phyloP scores from a whole-genome alignment of 2,329 filamentous ascomycete species.

The Chaetomium globosum region DNA sequence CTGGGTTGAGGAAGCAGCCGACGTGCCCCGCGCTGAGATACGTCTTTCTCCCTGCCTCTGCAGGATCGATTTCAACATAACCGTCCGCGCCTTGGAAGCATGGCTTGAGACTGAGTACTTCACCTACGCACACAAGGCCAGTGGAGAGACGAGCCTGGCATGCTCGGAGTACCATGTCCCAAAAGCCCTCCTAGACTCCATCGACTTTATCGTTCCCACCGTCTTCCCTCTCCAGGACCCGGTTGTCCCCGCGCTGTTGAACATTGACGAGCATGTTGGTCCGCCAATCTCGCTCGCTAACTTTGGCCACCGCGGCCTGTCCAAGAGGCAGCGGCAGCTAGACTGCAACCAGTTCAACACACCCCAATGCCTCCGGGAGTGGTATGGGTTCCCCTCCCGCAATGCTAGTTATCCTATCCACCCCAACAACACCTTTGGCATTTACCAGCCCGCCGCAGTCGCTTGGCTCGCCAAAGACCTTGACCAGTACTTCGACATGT shows the following conservation, averaged over 20 bases:
- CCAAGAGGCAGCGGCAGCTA: background rate
- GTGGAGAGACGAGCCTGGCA: background rate
- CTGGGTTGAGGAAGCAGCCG: background rate
- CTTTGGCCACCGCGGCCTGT: background rate
- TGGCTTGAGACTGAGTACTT: background rate
- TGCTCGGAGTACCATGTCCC: background rate
- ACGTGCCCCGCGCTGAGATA: background rate
- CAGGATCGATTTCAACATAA: background rate
- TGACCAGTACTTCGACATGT: background rate
- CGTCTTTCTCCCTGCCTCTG: background rate
- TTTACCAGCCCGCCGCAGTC: background rate
- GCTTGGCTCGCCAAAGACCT: background rate
- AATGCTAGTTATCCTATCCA: background rate
- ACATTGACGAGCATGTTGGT: background rate
- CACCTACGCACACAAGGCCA: background rate
- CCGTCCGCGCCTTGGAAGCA: background rate
- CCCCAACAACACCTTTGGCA: background rate
- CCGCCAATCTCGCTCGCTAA: background rate
- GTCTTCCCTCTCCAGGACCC: background rate
- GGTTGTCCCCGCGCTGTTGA: background rate
- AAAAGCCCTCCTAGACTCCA: background rate
- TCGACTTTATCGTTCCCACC: background rate
- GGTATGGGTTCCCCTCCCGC: background rate
- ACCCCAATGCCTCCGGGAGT: background rate
- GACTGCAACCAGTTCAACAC: background rate